Conservation (phyloP, 148 eudicot species). For the Persicaria maculosa region DNA sequence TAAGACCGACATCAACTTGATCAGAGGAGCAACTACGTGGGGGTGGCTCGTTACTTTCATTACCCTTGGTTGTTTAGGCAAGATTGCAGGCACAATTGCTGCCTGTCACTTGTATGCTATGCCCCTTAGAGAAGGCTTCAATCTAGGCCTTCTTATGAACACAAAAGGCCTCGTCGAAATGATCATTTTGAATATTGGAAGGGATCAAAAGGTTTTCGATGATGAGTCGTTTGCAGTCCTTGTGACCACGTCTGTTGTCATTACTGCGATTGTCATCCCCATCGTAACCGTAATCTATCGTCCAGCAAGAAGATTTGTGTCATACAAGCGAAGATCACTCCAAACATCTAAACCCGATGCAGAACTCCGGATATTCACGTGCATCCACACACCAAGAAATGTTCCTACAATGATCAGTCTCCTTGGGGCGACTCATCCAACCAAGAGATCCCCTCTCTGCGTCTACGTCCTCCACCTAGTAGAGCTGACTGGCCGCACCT, state of each 20-base stretch:
- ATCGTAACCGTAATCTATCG: constrained; percentile 52
- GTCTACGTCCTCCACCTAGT: constrained; percentile 21
- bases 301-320: constrained; percentile 51
- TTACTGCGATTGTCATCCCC: constrained; percentile 63
- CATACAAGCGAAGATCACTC: constrained; percentile 71
- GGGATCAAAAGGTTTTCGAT: constrained; percentile 79
- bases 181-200: constrained; percentile 91
- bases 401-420: constrained; percentile 22
- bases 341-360: constrained; percentile 57
- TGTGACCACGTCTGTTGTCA: constrained; percentile 62
- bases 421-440: constrained; percentile 18
- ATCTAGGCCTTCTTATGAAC: constrained; percentile 63
- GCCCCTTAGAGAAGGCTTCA: constrained; percentile 51
- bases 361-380: constrained; percentile 23
- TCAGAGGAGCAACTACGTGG: constrained; percentile 27
- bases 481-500: constrained; percentile 16
- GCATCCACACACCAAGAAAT: constrained; percentile 26
- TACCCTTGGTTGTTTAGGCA: constrained; percentile 34
- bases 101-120: constrained; percentile 40
- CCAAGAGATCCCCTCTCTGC: constrained; percentile 13
- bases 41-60: constrained; percentile 22
- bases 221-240: constrained; percentile 68
- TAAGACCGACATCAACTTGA: constrained; percentile 33
- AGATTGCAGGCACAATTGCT: constrained; percentile 39
- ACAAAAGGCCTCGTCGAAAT: constrained; percentile 91